Conservation (phyloP, 2,329 filamentous ascomycete species). For the Pseudomassariella vexata region DNA sequence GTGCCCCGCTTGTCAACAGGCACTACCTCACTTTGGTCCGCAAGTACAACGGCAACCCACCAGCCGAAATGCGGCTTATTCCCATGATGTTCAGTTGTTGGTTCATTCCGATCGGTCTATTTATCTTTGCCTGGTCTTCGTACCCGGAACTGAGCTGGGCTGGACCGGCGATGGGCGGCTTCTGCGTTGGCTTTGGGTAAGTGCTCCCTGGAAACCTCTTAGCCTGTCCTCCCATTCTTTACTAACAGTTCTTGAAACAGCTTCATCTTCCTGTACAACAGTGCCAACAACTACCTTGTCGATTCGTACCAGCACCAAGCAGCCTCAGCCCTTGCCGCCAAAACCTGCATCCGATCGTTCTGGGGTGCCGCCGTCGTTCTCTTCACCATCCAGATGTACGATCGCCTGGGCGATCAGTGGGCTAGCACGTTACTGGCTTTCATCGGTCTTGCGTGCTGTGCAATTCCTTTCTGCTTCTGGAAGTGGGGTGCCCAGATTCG, state of each 20-base stretch:
- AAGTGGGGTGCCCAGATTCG: slow-evolving; percentile 68
- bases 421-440: slow-evolving; percentile 68
- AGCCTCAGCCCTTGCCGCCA: slow-evolving; percentile 73
- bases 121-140: slow-evolving; percentile 58
- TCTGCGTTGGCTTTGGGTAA: slow-evolving; percentile 72
- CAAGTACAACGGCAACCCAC: slow-evolving; percentile 40
- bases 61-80: slow-evolving; percentile 71
- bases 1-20: slow-evolving; percentile 69
- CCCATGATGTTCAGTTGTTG: slow-evolving; percentile 78
- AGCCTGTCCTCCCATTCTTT: too few relatives aligned
- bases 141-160: slow-evolving; percentile 62
- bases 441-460: slow-evolving; percentile 70
- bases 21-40: slow-evolving; percentile 57
- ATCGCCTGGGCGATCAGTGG: slow-evolving; percentile 68
- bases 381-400: slow-evolving; percentile 79
- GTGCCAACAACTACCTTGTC: slow-evolving; percentile 68
- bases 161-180: slow-evolving; percentile 66
- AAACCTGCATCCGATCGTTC: slow-evolving; percentile 73
- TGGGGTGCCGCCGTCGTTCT: slow-evolving; percentile 75
- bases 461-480: slow-evolving; percentile 80
- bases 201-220: too few relatives aligned
- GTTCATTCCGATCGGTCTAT: slow-evolving; percentile 57
- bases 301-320: slow-evolving; percentile 65
- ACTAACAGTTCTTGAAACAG: too few relatives aligned
- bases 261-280: slow-evolving; percentile 80